A percentile compares a stretch with the other conserved stretches of the same genome.
phyloP scores from a whole-genome alignment of 1,139 yeast species.

The Blastobotrys ciferrii region DNA sequence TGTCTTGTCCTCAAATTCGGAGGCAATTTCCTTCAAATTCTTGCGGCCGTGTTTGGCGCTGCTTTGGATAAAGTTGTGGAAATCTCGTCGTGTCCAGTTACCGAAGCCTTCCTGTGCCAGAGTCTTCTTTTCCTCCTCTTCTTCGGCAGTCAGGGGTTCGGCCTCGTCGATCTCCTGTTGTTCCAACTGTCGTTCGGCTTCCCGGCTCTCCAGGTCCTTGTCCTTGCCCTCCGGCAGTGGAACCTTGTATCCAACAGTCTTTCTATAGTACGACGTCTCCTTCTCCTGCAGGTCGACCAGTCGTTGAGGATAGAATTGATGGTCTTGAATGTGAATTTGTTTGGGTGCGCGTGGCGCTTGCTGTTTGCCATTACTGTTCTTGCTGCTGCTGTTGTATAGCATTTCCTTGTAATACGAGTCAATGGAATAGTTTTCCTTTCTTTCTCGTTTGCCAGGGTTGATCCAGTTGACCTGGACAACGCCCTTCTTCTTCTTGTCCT shows the following conservation, averaged over 20 bases:
- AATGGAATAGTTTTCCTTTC: constrained; percentile 84
- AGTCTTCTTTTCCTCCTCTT: constrained; percentile 58
- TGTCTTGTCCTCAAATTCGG: constrained; percentile 61
- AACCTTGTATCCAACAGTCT: constrained; percentile 68
- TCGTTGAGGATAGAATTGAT: constrained; percentile 77
- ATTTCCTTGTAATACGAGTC: constrained; percentile 88
- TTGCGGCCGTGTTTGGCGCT: constrained; percentile 78
- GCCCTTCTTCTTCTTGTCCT: constrained; percentile 29
- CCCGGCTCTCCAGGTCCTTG: constrained; percentile 49
- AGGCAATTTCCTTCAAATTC: constrained; percentile 57
- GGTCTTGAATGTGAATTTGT: constrained; percentile 70
- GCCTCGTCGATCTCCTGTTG: constrained; percentile 73
- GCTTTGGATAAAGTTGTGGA: constrained; percentile 78
- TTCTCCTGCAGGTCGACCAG: constrained; percentile 65
- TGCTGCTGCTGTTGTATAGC: constrained; percentile 41
- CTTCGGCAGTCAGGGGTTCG: constrained; percentile 74
- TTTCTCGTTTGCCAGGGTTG: constrained; percentile 82
- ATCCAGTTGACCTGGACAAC: constrained; percentile 61
- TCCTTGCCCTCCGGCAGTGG: constrained; percentile 49
- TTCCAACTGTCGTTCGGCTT: constrained; percentile 57
- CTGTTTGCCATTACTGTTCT: constrained; percentile 36
- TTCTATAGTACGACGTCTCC: constrained; percentile 75
- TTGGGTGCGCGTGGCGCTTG: constrained; percentile 68
- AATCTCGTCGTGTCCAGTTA: constrained; percentile 85
- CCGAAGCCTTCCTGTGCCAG: constrained; percentile 66